A percentile compares a stretch with the other conserved stretches of the same genome.
Conservation (phyloP, 1,139 yeast genomes). For the Kodamaea ohmeri region DNA sequence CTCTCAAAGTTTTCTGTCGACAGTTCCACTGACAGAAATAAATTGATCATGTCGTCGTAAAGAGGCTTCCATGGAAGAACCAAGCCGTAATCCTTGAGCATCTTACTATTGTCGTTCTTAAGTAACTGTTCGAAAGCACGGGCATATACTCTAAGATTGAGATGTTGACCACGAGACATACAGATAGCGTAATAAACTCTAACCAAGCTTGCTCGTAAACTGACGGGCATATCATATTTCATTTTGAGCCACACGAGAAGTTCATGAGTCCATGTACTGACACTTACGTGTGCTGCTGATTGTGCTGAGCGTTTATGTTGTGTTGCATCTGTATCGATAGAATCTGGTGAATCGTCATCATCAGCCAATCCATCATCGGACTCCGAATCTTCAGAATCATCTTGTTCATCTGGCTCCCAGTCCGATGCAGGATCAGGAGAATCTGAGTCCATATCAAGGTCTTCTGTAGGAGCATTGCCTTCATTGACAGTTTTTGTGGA, state of each 20-base stretch:
- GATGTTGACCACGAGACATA: constrained; percentile 70
- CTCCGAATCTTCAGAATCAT: constrained; percentile 35
- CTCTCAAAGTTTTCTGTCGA: constrained; percentile 33
- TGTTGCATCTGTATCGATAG: constrained; percentile 39
- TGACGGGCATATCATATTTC: constrained; percentile 79
- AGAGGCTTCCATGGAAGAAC: constrained; percentile 54
- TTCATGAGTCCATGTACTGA: constrained; percentile 88
- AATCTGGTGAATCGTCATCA: constrained; percentile 35
- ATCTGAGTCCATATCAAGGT: constrained; percentile 16
- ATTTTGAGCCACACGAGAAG: constrained; percentile 74
- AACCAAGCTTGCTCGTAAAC: constrained; percentile 59
- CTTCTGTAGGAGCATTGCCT: constrained; percentile 19
- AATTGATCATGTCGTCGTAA: constrained; percentile 34
- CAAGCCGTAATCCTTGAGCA: constrained; percentile 38
- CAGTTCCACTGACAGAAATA: constrained; percentile 34
- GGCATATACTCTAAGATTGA: constrained; percentile 62
- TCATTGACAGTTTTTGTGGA: constrained; percentile 9
- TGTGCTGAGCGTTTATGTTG: constrained; percentile 61
- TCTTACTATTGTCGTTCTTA: constrained; percentile 40
- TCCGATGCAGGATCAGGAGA: constrained; percentile 14
- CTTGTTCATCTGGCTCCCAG: constrained; percentile 17
- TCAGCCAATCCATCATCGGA: constrained; percentile 33
- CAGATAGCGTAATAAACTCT: constrained; percentile 72
- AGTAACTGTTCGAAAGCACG: constrained; percentile 60
- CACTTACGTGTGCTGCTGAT: constrained; percentile 71